Conservation (phyloP, 2,329 filamentous ascomycete species). For the Colletotrichum brevisporum region DNA sequence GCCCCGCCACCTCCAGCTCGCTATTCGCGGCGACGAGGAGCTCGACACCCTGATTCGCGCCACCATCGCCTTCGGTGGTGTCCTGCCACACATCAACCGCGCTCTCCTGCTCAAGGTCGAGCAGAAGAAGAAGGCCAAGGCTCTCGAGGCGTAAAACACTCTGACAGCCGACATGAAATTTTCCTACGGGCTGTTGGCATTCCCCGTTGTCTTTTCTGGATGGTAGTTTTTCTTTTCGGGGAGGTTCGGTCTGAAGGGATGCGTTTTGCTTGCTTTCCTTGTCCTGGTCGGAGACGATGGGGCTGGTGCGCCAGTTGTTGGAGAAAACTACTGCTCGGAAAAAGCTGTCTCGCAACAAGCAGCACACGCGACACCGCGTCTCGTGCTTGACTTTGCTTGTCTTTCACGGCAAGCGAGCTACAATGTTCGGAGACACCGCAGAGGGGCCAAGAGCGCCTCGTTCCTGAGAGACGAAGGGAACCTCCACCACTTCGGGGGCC, state of each 20-base stretch:
- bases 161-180: neutral
- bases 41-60: slow-evolving; percentile 97
- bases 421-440: slow-evolving; percentile 17
- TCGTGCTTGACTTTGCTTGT: slow-evolving; percentile 14
- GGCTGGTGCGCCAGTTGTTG: slow-evolving; percentile 28
- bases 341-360: slow-evolving; percentile 14
- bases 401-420: slow-evolving; percentile 12
- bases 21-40: slow-evolving; percentile 98
- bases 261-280: slow-evolving; percentile 30
- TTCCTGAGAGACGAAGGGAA: slow-evolving; percentile 10
- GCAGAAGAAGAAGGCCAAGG: slow-evolving; percentile 91
- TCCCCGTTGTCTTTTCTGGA: slow-evolving; percentile 33
- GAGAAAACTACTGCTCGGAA: slow-evolving; percentile 7
- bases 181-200: slow-evolving; percentile 18
- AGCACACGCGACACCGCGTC: slow-evolving; percentile 20
- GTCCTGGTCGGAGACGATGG: slow-evolving; percentile 30
- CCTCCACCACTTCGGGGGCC: slow-evolving; percentile 10
- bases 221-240: slow-evolving; percentile 18
- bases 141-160: slow-evolving; percentile 44
- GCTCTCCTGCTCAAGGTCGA: slow-evolving; percentile 95
- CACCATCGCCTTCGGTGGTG: slow-evolving; percentile 98
- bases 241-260: slow-evolving; percentile 32
- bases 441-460: slow-evolving; percentile 25
- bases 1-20: slow-evolving; percentile 95
- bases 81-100: slow-evolving; percentile 98